phyloP scores from a whole-genome alignment of 1,284 basidiomycete genomes.

The Xerocomus nothofagi region DNA sequence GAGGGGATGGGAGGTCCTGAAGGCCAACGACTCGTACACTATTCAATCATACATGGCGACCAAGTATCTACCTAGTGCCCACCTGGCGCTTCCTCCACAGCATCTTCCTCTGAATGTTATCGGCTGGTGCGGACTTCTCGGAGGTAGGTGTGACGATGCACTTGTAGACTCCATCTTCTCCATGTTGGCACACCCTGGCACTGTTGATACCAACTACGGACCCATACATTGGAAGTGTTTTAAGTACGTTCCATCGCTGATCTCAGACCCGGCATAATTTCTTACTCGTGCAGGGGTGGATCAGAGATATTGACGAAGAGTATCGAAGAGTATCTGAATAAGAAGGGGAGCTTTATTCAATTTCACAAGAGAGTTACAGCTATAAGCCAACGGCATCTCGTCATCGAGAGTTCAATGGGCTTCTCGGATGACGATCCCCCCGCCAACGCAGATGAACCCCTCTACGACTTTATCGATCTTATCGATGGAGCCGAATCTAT shows the following conservation, averaged over 20 bases:
- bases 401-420: background rate
- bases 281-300: conserved; percentile 19
- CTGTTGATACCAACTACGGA: conserved; percentile 3
- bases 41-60: conserved; percentile 21
- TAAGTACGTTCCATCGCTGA: conserved; percentile 6
- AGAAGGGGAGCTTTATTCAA: background rate
- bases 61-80: conserved; percentile 20
- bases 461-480: background rate
- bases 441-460: background rate
- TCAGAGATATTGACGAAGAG: conserved; percentile 18
- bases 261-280: background rate
- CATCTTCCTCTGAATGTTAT: conserved; percentile 17
- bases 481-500: background rate
- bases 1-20: conserved; percentile 15
- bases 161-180: conserved; percentile 22
- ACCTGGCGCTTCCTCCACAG: conserved; percentile 11
- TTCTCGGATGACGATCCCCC: background rate
- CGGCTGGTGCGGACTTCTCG: conserved; percentile 27
- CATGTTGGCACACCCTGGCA: conserved; percentile 13
- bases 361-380: conserved; percentile 11
- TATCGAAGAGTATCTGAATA: conserved; percentile 17
- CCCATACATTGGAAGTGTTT: conserved; percentile 27
- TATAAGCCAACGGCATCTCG: conserved; percentile 4
- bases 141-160: conserved; percentile 9
- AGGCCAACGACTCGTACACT: conserved; percentile 16